These are phyloP conservation scores for Starmerella vaccinii DNA, from an alignment of 805 yeast species.

Conservation along the genomic window DNA sequence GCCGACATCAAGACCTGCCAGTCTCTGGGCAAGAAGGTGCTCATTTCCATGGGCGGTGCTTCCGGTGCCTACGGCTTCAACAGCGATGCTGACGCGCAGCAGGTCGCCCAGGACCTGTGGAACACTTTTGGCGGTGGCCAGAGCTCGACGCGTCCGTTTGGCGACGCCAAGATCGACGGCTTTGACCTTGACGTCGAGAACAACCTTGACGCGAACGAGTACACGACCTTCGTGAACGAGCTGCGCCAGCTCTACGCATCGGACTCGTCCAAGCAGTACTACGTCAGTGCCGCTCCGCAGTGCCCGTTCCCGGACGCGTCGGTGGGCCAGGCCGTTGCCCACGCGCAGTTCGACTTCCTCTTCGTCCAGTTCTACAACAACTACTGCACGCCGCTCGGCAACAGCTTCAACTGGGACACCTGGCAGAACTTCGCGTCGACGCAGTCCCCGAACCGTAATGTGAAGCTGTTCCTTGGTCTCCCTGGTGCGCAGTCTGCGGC, in stretches of 20 bases:
- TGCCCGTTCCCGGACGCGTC: constrained; percentile 77
- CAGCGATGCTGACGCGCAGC: constrained; percentile 44
- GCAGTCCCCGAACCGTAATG: constrained; percentile 54
- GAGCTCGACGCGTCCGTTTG: constrained; percentile 45
- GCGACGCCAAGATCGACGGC: constrained; percentile 69
- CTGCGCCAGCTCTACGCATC: constrained; percentile 37
- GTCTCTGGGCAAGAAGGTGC: constrained; percentile 59
- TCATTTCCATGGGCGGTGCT: constrained; percentile 74
- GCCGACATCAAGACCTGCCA: constrained; percentile 70
- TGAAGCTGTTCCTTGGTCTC: constrained; percentile 63
- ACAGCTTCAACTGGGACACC: constrained; percentile 54
- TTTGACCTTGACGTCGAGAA: constrained; percentile 68
- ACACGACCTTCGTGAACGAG: constrained; percentile 47
- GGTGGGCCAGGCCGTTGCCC: constrained; percentile 55
- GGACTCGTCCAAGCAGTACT: constrained; percentile 49
- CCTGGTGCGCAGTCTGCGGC: constrained; percentile 52
- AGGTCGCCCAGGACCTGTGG: constrained; percentile 47
- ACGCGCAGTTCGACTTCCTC: constrained; percentile 63
- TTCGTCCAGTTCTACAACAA: constrained; percentile 88
- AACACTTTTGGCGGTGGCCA: constrained; percentile 43
- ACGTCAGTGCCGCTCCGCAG: constrained; percentile 85
- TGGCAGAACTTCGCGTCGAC: constrained; percentile 58
- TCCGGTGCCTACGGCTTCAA: constrained; percentile 46
- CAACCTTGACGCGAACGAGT: constrained; percentile 47
- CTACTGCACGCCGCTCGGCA: constrained; percentile 41